Percentiles rank a stretch among this genome's conserved stretches.
These are phyloP conservation scores for Sclerospora graminicola DNA, from an alignment of 352 stramenopile genomes.

Conservation along the genomic window DNA sequence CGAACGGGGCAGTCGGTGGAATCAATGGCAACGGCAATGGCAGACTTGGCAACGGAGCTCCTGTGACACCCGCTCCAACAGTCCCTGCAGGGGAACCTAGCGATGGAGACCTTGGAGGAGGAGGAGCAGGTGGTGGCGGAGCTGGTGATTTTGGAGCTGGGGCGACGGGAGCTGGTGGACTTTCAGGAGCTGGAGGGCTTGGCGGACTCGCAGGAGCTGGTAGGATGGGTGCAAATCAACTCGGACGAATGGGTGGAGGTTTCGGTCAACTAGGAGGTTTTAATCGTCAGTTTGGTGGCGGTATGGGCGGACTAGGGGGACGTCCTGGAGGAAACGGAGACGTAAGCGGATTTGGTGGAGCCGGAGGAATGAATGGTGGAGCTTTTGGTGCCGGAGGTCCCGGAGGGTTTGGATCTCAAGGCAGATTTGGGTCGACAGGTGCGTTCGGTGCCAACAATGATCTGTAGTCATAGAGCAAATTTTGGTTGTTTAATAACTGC, in stretches of 20 bases:
- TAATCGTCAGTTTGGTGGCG: not conserved
- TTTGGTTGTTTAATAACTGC: no score
- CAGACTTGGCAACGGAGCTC: not conserved
- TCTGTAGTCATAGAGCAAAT: conserved; percentile 2
- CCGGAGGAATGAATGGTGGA: not conserved
- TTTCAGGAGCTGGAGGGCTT: not conserved
- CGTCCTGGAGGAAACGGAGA: conserved; percentile 1
- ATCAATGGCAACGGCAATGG: not conserved
- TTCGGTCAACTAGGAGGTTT: not conserved
- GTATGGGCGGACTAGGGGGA: conserved; percentile 6
- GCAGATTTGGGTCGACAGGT: conserved; percentile 1
- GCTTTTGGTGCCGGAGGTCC: not conserved
- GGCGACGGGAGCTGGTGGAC: conserved; percentile 1
- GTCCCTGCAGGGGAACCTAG: not conserved
- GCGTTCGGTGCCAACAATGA: conserved; percentile 3
- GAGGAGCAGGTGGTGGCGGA: not conserved
- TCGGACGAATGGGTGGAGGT: conserved; percentile 1
- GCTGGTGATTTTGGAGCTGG: not conserved
- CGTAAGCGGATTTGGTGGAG: not conserved
- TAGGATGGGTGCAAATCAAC: conserved; percentile 1
- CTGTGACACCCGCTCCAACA: conserved; percentile 15
- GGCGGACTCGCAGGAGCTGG: not conserved
- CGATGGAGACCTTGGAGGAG: not conserved
- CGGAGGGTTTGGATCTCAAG: conserved; percentile 4
- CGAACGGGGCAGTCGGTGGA: not conserved